Percentiles rank a stretch among this genome's conserved stretches.
These are phyloP conservation scores for Wallacemonas sp. DNA, from an alignment of 208 protist genomes.

Conservation along the genomic window DNA sequence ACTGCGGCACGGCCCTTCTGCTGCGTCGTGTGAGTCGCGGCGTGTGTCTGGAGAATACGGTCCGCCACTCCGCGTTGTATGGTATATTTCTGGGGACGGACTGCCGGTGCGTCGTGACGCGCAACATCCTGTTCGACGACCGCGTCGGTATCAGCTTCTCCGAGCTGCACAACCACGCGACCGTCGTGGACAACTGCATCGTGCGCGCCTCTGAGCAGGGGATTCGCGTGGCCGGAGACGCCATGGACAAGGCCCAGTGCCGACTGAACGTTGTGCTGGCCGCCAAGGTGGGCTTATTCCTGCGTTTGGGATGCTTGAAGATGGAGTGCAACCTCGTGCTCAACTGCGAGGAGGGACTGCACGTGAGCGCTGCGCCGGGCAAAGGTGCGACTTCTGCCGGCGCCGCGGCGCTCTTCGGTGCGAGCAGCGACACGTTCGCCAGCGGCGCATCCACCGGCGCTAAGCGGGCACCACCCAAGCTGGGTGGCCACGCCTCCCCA, in stretches of 20 bases:
- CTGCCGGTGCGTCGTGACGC: constrained; percentile 7
- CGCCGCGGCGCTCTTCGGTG: background rate
- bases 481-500: background rate
- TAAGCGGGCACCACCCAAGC: background rate
- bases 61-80: background rate
- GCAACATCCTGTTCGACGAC: constrained; percentile 19
- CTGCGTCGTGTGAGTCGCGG: constrained; percentile 15
- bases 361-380: constrained; percentile 2
- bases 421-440: background rate
- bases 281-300: background rate
- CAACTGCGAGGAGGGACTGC: constrained; percentile 22
- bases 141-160: constrained; percentile 13
- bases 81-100: constrained; percentile 24
- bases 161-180: constrained; percentile 15
- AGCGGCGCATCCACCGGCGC: background rate
- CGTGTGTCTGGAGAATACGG: constrained; percentile 11
- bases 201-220: constrained; percentile 1
- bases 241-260: constrained; percentile 9
- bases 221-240: constrained; percentile 25
- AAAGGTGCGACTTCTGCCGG: background rate
- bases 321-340: constrained; percentile 17
- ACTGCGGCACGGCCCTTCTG: constrained; percentile 16
- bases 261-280: constrained; percentile 10
- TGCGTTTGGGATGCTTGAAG: constrained; percentile 3
- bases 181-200: constrained; percentile 25